A percentile compares a stretch with the other conserved stretches of the same genome.
Evolutionary conservation across 106 monocot species (phyloP).

Genomic region (Platanthera guangdongensis): DNA sequence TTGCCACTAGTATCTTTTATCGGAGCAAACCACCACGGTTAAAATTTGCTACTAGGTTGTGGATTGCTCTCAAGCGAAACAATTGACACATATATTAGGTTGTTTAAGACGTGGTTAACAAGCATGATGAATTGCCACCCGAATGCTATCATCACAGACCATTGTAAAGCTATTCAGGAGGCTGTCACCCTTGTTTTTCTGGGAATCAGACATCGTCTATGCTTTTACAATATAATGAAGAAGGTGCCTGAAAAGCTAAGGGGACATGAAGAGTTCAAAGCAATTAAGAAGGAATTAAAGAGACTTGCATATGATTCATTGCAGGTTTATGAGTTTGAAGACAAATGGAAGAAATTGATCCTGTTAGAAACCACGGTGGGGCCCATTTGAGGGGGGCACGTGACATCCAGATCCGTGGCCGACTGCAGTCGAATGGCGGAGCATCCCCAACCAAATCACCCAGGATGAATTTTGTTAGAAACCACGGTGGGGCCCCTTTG

Average conservation of each 20-base stretch:
- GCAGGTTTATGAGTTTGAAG: constrained; percentile 39
- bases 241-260: constrained; percentile 44
- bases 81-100: constrained; percentile 44
- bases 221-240: constrained; percentile 41
- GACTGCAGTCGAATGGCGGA: too few species aligned
- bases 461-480: too few species aligned
- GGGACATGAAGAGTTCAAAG: constrained; percentile 39
- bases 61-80: constrained; percentile 44
- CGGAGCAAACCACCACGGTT: constrained; percentile 60
- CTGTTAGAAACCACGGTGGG: too few species aligned
- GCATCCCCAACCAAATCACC: too few species aligned
- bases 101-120: constrained; percentile 42
- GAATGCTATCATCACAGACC: constrained; percentile 46
- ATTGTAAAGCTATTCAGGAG: constrained; percentile 33
- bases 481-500: too few species aligned
- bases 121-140: constrained; percentile 36
- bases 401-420: too few species aligned
- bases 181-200: constrained; percentile 41
- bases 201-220: constrained; percentile 30
- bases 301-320: constrained; percentile 47
- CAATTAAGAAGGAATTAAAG: constrained; percentile 34
- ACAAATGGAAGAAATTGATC: constrained; percentile 43
- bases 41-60: constrained; percentile 44
- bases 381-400: too few species aligned
- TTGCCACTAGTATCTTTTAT: constrained; percentile 45